Conservation (phyloP, 441 rosid genomes). For the Adansonia gregorii region DNA sequence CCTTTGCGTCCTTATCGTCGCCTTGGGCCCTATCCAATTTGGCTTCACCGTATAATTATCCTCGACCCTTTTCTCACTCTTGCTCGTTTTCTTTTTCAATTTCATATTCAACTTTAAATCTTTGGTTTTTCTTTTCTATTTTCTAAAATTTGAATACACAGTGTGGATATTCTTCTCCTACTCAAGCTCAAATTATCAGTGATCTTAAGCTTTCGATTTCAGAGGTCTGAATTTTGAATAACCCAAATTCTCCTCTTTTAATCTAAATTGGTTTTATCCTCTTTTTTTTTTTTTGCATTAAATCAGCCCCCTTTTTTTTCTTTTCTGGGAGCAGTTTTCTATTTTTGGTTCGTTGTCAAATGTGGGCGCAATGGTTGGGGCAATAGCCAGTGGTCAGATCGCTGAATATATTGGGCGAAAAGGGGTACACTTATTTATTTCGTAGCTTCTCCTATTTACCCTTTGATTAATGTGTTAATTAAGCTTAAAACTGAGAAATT, state of each 20-base stretch:
- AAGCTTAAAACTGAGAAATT: background rate
- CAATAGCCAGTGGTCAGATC: slow-evolving; percentile 80
- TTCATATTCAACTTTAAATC: background rate
- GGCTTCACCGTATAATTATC: slow-evolving; percentile 58
- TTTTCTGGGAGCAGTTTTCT: slow-evolving; percentile 49
- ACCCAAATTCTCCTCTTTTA: background rate
- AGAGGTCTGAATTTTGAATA: slow-evolving; percentile 42
- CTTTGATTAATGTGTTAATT: background rate
- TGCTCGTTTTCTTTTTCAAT: background rate
- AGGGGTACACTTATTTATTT: slow-evolving; percentile 53
- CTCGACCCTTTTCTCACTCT: background rate
- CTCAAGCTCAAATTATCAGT: slow-evolving; percentile 55
- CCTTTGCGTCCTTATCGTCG: slow-evolving; percentile 65
- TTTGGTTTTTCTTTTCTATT: background rate
- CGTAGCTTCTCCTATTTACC: background rate
- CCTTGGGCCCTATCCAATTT: slow-evolving; percentile 72
- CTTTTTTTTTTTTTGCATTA: background rate
- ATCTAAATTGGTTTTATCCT: background rate
- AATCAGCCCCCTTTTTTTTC: background rate
- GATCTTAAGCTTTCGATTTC: slow-evolving; percentile 66
- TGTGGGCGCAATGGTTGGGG: slow-evolving; percentile 86
- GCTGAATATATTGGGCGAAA: slow-evolving; percentile 77
- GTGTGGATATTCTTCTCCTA: slow-evolving; percentile 79
- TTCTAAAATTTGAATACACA: slow-evolving; percentile 19
- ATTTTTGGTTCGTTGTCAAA: slow-evolving; percentile 72